phyloP scores from a whole-genome alignment of 1,284 basidiomycete genomes.

The Ganoderma boninense region DNA sequence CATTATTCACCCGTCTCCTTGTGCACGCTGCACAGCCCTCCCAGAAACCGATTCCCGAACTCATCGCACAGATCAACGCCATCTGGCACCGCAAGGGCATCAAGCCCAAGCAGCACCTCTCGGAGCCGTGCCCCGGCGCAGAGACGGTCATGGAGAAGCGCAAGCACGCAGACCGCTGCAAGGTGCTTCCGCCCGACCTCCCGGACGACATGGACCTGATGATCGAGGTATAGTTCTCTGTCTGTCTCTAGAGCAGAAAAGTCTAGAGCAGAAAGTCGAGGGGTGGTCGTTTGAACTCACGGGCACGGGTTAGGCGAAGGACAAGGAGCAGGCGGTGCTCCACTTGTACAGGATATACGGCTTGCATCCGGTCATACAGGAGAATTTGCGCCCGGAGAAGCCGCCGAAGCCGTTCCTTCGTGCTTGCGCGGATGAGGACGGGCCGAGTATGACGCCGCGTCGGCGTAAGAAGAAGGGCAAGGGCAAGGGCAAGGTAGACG shows the following conservation, averaged over 20 bases:
- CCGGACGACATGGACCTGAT: conserved; percentile 73
- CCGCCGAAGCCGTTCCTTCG: conserved; percentile 51
- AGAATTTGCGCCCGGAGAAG: conserved; percentile 48
- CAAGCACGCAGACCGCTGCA: conserved; percentile 86
- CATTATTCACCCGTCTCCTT: conserved; percentile 28
- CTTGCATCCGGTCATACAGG: conserved; percentile 71
- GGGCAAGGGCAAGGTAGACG: conserved; percentile 4
- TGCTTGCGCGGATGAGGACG: conserved; percentile 16
- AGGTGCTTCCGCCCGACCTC: conserved; percentile 68
- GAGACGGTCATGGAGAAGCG: conserved; percentile 82
- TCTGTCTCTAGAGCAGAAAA: no score
- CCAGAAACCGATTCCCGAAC: conserved; percentile 60
- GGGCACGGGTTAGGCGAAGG: conserved; percentile 65
- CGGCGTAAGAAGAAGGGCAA: conserved; percentile 4
- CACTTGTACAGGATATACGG: conserved; percentile 84
- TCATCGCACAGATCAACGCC: conserved; percentile 78
- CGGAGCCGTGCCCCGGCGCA: conserved; percentile 81
- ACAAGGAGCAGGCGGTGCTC: conserved; percentile 94
- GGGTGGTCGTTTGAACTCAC: neutral
- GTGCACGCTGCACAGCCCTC: conserved; percentile 50
- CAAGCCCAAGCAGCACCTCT: conserved; percentile 89
- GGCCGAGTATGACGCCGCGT: neutral
- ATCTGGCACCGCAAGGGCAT: conserved; percentile 83
- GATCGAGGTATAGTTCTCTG: conserved; percentile 70
- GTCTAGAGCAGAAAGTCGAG: neutral